Base-by-base conservation (phyloP, 2,329 filamentous ascomycete species). In the Aureobasidium sp. region DNA sequence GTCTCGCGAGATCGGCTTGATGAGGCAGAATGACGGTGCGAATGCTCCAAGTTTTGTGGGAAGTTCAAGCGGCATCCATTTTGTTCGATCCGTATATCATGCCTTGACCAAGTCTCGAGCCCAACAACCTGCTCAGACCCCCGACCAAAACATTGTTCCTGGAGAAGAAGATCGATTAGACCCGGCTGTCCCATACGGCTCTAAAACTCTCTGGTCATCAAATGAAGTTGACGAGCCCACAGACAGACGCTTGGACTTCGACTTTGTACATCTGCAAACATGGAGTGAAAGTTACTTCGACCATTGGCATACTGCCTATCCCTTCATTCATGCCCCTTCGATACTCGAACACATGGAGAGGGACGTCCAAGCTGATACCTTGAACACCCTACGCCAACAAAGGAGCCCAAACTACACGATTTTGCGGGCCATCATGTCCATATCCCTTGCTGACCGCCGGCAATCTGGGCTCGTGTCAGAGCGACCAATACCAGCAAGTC, bases 51-150 rank as follows among this genome's bases (percentile, higher is more conserved):
- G 74, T 0, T 81, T 81, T 53, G 71, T 81, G 4, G 79, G 79
- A 3, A 80, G 77, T 47, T 75, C 75, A 14, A 80, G 78, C 55
- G 79, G 79, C 1, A 80, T 81, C n/a, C 73, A 79, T 59, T 81
- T 81, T 59, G 76, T 81, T 29, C 72, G 76, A 5, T 74, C 74
- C 17, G 79, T 81, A 1, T 79, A 79, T 37, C 65, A 73, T 27
- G 71, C 76, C 1, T 69, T 81, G 25, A 64, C 65, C 48, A 48
- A 48, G n/a, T 35, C 30, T 19, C 44, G 44, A 7, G 44, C 37
- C n/a, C 29, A 27, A 12, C 2, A 35, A 8, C 21, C 44, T 4
- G 30, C 44, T 17, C 30, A 35, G 10, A 58, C 64, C 30, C 61
- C 63, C 49, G 56, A 66, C 53, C 64, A 64, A 59, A 70, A 71